A percentile compares a stretch with the other conserved stretches of the same genome.
Conservation (phyloP, 139 green algal species). For the Volvox africanus region DNA sequence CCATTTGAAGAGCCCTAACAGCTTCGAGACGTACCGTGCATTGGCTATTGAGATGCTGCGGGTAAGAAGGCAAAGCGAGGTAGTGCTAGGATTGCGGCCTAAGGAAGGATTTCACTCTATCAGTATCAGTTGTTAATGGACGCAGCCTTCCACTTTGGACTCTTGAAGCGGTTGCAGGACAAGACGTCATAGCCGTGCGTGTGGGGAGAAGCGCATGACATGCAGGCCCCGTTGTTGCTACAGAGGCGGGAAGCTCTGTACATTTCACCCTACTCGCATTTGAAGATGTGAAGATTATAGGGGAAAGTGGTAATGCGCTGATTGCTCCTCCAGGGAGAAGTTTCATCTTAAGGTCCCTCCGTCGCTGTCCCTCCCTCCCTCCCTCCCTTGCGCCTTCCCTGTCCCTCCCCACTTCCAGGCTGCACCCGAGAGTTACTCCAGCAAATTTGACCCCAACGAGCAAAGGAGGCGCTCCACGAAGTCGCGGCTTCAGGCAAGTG, state of each 20-base stretch:
- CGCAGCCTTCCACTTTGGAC: neutral
- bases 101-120: neutral
- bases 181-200: neutral
- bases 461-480: neutral
- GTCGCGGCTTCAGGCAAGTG: constrained; percentile 16
- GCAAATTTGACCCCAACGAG: constrained; percentile 12
- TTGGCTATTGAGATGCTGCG: constrained; percentile 8
- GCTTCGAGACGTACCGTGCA: neutral
- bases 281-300: no score
- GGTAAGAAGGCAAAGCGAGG: neutral
- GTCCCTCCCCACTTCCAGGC: neutral
- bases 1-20: neutral
- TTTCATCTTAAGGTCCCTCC: neutral
- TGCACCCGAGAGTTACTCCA: neutral
- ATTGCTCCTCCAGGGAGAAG: no score
- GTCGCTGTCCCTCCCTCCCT: neutral
- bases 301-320: no score
- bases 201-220: neutral
- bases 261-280: no score
- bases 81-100: neutral
- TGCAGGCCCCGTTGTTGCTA: neutral
- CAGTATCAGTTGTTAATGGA: no score
- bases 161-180: neutral
- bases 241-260: neutral
- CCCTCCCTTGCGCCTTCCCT: neutral